Conservation (phyloP, 495 filamentous ascomycete genomes). For the Aspergillus panamensis region DNA sequence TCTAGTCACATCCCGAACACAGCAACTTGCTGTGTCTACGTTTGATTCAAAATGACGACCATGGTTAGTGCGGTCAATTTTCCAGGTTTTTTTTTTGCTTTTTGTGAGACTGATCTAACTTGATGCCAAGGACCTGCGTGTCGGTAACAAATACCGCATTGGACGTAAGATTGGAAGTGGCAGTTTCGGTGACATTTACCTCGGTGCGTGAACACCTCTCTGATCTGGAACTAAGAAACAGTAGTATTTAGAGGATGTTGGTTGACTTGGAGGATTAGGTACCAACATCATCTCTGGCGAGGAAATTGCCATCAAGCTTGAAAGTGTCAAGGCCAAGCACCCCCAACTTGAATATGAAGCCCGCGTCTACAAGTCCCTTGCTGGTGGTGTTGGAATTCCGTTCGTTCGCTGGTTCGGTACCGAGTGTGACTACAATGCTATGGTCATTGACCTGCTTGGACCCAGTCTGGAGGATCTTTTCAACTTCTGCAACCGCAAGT, state of each 20-base stretch:
- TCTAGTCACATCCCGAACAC: slow-evolving; percentile 22
- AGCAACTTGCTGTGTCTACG: slow-evolving; percentile 39
- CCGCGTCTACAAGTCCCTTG: slow-evolving; percentile 98
- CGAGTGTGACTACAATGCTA: slow-evolving; percentile 99
- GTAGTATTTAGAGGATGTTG: background rate
- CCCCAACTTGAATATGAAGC: slow-evolving; percentile 99
- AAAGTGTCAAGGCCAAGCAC: slow-evolving; percentile 99
- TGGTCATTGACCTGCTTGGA: slow-evolving; percentile 97
- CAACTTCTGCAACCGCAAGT: slow-evolving; percentile 99
- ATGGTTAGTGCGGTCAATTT: slow-evolving; percentile 34
- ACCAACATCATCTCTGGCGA: slow-evolving; percentile 99
- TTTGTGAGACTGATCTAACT: background rate
- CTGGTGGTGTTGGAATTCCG: slow-evolving; percentile 96
- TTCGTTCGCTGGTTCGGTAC: slow-evolving; percentile 99
- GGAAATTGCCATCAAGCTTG: slow-evolving; percentile 99
- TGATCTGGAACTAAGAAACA: background rate
- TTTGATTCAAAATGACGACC: slow-evolving; percentile 45
- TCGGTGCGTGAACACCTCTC: slow-evolving; percentile 54
- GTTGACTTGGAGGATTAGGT: slow-evolving; percentile 43
- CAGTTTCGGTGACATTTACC: slow-evolving; percentile 98
- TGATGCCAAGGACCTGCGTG: slow-evolving; percentile 81
- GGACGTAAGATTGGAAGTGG: slow-evolving; percentile 99
- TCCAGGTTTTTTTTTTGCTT: background rate
- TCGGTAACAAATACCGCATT: slow-evolving; percentile 99
- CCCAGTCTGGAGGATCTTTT: slow-evolving; percentile 99